These are phyloP conservation scores for Cucurbita ficifolia DNA, from an alignment of 306 rosid genomes.

Conservation along the genomic window DNA sequence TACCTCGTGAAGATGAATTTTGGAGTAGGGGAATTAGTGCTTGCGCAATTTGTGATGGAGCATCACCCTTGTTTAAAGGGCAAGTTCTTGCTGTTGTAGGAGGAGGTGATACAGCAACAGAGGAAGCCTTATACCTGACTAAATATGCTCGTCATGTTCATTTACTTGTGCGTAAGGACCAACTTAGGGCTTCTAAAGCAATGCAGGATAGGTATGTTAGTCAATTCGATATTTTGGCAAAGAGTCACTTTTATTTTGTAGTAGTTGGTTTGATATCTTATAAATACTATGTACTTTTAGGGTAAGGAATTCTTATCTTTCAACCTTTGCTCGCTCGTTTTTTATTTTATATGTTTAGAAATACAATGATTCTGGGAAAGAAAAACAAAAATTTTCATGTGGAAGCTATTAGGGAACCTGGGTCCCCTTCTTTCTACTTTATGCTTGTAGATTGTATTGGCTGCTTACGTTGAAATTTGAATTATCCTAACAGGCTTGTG, in stretches of 20 bases:
- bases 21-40: slow-evolving; percentile 99
- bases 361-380: neutral
- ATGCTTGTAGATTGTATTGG: neutral
- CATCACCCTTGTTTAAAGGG: slow-evolving; percentile 88
- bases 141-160: slow-evolving; percentile 89
- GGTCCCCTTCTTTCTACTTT: neutral
- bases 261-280: neutral
- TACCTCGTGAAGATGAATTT: slow-evolving; percentile 92
- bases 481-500: neutral
- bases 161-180: slow-evolving; percentile 74
- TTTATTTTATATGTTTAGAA: neutral
- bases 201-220: slow-evolving; percentile 92
- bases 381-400: neutral
- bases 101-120: slow-evolving; percentile 97
- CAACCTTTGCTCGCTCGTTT: neutral
- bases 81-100: slow-evolving; percentile 92
- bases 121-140: slow-evolving; percentile 81
- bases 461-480: neutral
- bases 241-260: neutral
- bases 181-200: slow-evolving; percentile 84
- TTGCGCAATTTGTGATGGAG: slow-evolving; percentile 97
- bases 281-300: neutral
- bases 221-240: slow-evolving; percentile 1
- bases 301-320: neutral
- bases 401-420: neutral